Base-by-base conservation (phyloP, 192 early-diverging fungal species). In the Paraglomus occultum region DNA sequence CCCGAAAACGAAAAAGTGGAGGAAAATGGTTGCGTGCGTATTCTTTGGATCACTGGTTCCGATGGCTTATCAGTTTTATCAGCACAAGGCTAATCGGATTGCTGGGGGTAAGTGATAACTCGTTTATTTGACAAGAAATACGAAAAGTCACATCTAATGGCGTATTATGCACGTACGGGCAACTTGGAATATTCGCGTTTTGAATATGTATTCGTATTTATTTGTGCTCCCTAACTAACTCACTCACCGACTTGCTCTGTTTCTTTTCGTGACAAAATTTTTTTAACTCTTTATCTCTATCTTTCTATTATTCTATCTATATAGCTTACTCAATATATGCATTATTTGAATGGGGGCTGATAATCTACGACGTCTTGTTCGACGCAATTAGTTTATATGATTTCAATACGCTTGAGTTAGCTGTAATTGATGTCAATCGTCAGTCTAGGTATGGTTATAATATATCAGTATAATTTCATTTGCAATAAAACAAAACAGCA, bases 261-360 rank as follows among this genome's bases (percentile, higher is more conserved):
- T 40, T 47, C 45, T 57, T 65, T 70, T 50, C 50, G 17, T 18
- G 6, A 5, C 18, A 15, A 15, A 46, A 23, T 14, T 55, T 47
- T 45, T 23, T 38, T 31, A 15, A 17, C 61, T 20, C 65, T 62
- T 54, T 8, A 1, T 51, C 44, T 31, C 6, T n/a, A n/a, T n/a
- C n/a, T n/a, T n/a, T n/a, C n/a, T n/a, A n/a, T n/a, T n/a, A n/a
- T n/a, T n/a, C n/a, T n/a, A n/a, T 31, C 31, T 31, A 31, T 31
- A 31, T 74, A 77, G 91, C 91, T 2, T 91, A 93, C 67, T 91
- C 88, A 17, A 82, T 75, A 51, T 93, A 93, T 66, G 88, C 90
- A 42, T 91, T 92, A 78, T 93, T 92, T 70, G 91, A 92, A 67
- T 93, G 90, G 91, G 83, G 88, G 10, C 74, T 93, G 20, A 93